Base-by-base conservation (phyloP, 768 basidiomycete genomes). In the Pleurotus sapidus region DNA sequence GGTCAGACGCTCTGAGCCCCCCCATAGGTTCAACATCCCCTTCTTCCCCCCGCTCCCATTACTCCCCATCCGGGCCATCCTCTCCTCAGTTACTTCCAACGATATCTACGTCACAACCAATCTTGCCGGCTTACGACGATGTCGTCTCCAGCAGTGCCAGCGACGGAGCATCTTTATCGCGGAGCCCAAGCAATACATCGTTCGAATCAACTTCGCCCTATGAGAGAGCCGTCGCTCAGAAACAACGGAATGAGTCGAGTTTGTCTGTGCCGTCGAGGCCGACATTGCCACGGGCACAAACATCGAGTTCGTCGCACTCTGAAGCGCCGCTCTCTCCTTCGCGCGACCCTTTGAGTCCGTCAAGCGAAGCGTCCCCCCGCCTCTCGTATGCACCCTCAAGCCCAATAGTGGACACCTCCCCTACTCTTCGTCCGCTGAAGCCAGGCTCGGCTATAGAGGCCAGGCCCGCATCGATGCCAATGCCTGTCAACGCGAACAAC, bases 401-500 rank as follows among this genome's bases (percentile, higher is more conserved):
- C 42, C n/a, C n/a, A 2, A 9, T 14, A 23, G 42, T 45, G 7
- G n/a, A 43, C 15, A 43, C 42, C n/a, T 43, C 42, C 15, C 42
- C 42, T 2, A 43, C 42, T 14, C 11, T 43, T 43, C 42, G 42
- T 20, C 42, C 8, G 30, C 30, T 30, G 30, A 30, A 30, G 30
- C 30, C 42, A 43, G 14, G n/a, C 11, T n/a, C 42, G 42, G 51
- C 51, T 6, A 42, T 18, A 12, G 25, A 34, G 5, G 42, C 42
- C 57, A 60, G 20, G 47, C 42, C 6, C 9, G 30, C 57, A 51
- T 14, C 45, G 42, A 45, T 34, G 18, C 39, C 50, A 11, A 50
- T 30, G 18, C 42, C 43, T 23, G 45, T 75, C n/a, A 77, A 73
- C 59, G 66, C 73, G 0, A 78, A 76, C 60, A 75, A 78, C n/a